Evolutionary conservation across 2,329 filamentous ascomycete species (phyloP), one percentile per base, ranked within the genome.

Genomic region (Alternaria solani): DNA sequence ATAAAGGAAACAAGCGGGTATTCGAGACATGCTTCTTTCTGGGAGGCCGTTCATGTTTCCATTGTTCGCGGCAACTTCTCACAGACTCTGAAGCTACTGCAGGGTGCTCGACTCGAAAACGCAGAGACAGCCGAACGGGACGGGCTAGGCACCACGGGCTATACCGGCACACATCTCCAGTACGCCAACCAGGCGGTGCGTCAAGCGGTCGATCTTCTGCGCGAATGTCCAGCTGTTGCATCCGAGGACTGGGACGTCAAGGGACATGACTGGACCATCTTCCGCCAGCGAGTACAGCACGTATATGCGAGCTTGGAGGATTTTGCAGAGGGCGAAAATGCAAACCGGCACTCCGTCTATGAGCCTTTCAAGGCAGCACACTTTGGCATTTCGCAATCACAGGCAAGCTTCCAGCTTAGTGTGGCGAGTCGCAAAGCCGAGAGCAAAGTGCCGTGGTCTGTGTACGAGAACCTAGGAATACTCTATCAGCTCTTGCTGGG

Each of bases 391-490:
- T 75, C 38, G 67, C 81, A 71, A 74, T 83, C 71, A 68, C 83
- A 72, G 71, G 85, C 73, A 80, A 87, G 68, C 78, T 88, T 81
- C 70, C 88, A 89, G 6, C 88, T 91, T 54, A 87, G 85, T 77
- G 90, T 84, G 80, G 90, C 79, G 75, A 92, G 81, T 53, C 83
- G 85, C 49, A 91, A 90, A 78, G 93, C 93, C 2, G 91, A 94
- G 70, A 96, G 92, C 72, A 89, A 90, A 68, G 90, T 97, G 34
- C 94, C 94, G 0, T 97, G 92, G 91, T 88, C 91, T 25, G 88
- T 98, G 28, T 97, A 96, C 75, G 90, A 97, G 74, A 93, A 91
- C 67, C 81, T 98, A 54, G 88, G 90, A 66, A 88, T 88, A 12
- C 81, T 97, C 6, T 97, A 97, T 75, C 89, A 89, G 34, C 89